Evolutionary conservation across 345 rosid species (phyloP).

Genomic region (Aquilaria yunnanensis): DNA sequence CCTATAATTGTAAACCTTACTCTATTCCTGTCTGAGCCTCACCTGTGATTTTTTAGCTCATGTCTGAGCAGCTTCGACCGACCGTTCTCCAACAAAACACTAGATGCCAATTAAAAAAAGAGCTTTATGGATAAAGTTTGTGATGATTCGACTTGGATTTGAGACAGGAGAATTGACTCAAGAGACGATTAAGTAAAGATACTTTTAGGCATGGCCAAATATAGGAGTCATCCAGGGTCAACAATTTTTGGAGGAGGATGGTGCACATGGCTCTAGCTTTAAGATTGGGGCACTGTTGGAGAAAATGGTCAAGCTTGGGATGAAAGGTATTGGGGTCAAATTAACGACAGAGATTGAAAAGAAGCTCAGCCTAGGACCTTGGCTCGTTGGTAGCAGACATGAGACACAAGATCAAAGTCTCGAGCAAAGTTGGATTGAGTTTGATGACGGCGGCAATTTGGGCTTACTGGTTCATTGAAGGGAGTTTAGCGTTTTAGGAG

Average conservation of each 20-base stretch:
- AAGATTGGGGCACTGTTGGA: slow-evolving; percentile 60
- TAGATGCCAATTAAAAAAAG: slow-evolving; percentile 88
- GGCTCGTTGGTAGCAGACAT: slow-evolving; percentile 93
- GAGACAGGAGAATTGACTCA: slow-evolving; percentile 64
- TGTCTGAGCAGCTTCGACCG: slow-evolving; percentile 77
- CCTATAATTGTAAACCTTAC: no score
- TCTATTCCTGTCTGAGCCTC: no score
- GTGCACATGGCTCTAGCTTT: slow-evolving; percentile 94
- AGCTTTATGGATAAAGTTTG: slow-evolving; percentile 81
- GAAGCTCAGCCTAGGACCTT: slow-evolving; percentile 79
- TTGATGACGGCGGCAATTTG: slow-evolving; percentile 81
- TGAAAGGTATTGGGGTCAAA: slow-evolving; percentile 77
- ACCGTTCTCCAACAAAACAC: slow-evolving; percentile 70
- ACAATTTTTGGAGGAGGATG: slow-evolving; percentile 86
- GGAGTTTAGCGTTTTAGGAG: slow-evolving; percentile 8
- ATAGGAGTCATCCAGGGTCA: slow-evolving; percentile 83
- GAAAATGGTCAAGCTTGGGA: slow-evolving; percentile 76
- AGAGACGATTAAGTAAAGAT: slow-evolving; percentile 66
- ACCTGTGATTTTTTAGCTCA: no score
- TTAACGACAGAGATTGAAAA: slow-evolving; percentile 85
- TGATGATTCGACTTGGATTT: slow-evolving; percentile 65
- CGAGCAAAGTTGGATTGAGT: slow-evolving; percentile 73
- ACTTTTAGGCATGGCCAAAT: slow-evolving; percentile 76
- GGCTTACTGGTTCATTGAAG: slow-evolving; percentile 78
- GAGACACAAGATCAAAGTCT: slow-evolving; percentile 73